Base-by-base conservation (phyloP, 2,329 filamentous ascomycete genomes). In the Tolypocladium sp. region DNA sequence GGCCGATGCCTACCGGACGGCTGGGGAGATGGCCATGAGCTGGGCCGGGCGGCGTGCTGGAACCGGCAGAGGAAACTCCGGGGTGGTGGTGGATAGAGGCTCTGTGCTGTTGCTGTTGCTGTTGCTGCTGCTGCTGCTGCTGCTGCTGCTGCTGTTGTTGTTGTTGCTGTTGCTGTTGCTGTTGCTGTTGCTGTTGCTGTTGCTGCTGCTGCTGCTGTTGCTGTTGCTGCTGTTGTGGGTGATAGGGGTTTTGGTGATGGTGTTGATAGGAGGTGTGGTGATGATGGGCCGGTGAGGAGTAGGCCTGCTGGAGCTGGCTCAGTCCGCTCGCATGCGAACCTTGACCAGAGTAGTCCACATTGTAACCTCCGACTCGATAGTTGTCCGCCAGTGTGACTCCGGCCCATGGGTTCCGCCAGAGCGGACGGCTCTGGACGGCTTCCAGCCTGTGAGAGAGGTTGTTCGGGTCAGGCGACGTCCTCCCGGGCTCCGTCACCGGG, bases 371-470 rank as follows among this genome's bases (percentile, higher is more conserved):
- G 77, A 84, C 80, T 82, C 85, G 84, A 80, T 90, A 90, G 76
- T 86, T 85, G 81, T 84, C 82, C 81, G 85, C 85, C 84, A 89
- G 84, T 79, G 83, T 88, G 82, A 78, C 83, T 80, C 79, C 82
- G 76, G 83, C 82, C 76, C 85, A 88, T 88, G 82, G 84, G 84
- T 84, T 82, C 84, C 84, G 85, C 86, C 86, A 89, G 86, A 89
- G 85, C 86, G 81, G 82, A 77, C 79, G 85, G 85, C 86, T 83
- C 86, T 86, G 84, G 84, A 86, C 85, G 85, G 82, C 80, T 82
- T 82, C 83, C 79, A 82, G 79, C 75, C 74, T 81, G 78, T 82
- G 82, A 71, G 83, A 78, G 71, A 82, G 81, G 75, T 83, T 76
- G 80, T 82, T 83, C 78, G 77, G 79, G 72, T 75, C 70, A 69